These are phyloP conservation scores for Artemisia tridentata DNA, from an alignment of 129 eudicot species.

Conservation along the genomic window DNA sequence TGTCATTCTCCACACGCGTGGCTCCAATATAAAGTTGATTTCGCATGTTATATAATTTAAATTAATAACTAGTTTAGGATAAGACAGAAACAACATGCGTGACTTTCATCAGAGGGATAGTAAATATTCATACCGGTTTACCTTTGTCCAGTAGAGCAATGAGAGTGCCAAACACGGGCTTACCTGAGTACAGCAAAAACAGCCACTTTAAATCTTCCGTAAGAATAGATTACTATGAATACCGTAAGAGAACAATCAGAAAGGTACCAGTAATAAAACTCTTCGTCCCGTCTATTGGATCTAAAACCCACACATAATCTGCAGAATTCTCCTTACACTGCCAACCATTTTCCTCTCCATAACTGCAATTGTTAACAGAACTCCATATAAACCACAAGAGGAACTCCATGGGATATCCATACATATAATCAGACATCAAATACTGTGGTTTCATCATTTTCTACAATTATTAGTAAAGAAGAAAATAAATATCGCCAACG, in stretches of 20 bases:
- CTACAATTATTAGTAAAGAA: not conserved
- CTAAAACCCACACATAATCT: conserved; percentile 97
- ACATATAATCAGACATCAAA: conserved; percentile 10
- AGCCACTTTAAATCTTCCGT: not conserved
- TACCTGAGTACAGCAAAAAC: conserved; percentile 50
- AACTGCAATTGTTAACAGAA: conserved; percentile 47
- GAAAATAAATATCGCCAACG: not conserved
- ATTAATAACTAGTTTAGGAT: not conserved
- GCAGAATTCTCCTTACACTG: conserved; percentile 77
- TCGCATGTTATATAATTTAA: not conserved
- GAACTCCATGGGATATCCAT: conserved; percentile 10
- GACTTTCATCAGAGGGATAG: conserved; percentile 6
- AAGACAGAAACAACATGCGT: not conserved
- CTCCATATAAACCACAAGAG: not conserved
- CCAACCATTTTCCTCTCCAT: conserved; percentile 98
- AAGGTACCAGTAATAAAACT: conserved; percentile 88
- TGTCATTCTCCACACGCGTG: not conserved
- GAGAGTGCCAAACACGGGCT: conserved; percentile 96
- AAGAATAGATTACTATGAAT: not conserved
- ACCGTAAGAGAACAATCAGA: not conserved
- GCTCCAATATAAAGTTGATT: not conserved
- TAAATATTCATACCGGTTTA: conserved; percentile 79
- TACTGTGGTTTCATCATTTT: not conserved
- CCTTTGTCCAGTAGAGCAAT: conserved; percentile 82
- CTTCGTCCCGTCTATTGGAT: conserved; percentile 95